Conservation (phyloP, 2,329 filamentous ascomycete genomes). For the Elsinoe fawcettii region DNA sequence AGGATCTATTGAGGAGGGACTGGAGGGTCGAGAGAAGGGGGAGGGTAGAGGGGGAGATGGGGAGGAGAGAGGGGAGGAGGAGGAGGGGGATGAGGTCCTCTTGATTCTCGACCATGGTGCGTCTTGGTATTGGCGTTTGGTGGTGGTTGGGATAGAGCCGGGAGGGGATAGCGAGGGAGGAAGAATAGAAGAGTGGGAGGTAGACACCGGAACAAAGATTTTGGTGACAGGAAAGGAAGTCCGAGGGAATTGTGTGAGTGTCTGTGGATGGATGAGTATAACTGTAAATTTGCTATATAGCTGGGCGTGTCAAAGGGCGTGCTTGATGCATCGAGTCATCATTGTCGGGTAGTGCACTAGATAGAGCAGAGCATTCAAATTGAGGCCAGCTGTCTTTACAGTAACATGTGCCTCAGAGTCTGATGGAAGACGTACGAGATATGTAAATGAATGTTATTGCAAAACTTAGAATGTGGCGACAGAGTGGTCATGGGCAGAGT, state of each 20-base stretch:
- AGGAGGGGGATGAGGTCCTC: background rate
- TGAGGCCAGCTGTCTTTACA: background rate
- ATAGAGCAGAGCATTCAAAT: background rate
- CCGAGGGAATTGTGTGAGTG: background rate
- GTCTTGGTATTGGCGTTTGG: no score
- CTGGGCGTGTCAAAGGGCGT: background rate
- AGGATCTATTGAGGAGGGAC: constrained; percentile 1
- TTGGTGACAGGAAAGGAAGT: background rate
- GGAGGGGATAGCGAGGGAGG: background rate
- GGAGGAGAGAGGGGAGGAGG: background rate
- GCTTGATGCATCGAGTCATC: background rate
- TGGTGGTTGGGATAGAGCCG: background rate
- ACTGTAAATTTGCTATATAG: background rate
- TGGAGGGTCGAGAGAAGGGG: background rate
- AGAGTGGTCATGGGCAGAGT: no score
- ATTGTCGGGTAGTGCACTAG: background rate
- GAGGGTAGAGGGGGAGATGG: background rate
- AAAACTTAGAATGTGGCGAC: no score
- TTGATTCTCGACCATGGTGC: background rate
- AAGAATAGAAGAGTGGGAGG: background rate
- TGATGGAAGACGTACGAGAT: no score
- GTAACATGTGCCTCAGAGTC: background rate
- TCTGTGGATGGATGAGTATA: background rate
- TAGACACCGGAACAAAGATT: no score
- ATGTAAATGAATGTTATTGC: no score